phyloP scores from a whole-genome alignment of 2,329 filamentous ascomycete genomes.

The Aspergillus transmontanensis region DNA sequence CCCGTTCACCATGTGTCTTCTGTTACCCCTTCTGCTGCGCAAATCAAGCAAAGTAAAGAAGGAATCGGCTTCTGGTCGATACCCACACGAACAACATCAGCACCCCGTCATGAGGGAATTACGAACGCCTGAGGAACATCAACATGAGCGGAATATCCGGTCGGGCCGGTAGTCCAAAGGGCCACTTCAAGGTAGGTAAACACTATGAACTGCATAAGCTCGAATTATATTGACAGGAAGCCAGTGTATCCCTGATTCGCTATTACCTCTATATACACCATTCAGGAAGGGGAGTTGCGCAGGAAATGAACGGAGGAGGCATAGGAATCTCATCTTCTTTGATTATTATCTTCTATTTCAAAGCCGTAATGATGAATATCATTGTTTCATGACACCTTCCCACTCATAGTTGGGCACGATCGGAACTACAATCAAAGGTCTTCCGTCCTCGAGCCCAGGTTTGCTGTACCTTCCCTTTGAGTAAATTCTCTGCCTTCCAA shows the following conservation, averaged over 20 bases:
- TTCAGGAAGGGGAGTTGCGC: background rate
- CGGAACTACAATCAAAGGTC: slow-evolving; percentile 10
- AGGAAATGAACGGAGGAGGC: background rate
- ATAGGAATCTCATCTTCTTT: background rate
- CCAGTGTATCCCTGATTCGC: background rate
- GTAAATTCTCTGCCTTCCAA: slow-evolving; percentile 44
- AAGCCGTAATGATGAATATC: rapidly evolving
- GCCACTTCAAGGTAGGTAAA: background rate
- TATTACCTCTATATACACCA: background rate
- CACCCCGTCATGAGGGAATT: background rate
- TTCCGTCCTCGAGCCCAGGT: slow-evolving; percentile 50
- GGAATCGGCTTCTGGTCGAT: background rate
- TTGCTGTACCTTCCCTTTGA: slow-evolving; percentile 44
- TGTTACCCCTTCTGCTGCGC: background rate
- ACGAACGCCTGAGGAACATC: background rate
- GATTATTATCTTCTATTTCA: background rate
- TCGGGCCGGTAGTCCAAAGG: background rate
- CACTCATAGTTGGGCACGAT: background rate
- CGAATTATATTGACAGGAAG: background rate
- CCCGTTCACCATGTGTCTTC: background rate
- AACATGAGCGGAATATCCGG: background rate
- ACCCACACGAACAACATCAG: background rate
- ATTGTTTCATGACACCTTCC: background rate
- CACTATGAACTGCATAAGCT: background rate
- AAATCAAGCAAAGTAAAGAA: background rate